These are phyloP conservation scores for Bruguiera sexangula DNA, from an alignment of 345 rosid species.

Conservation along the genomic window DNA sequence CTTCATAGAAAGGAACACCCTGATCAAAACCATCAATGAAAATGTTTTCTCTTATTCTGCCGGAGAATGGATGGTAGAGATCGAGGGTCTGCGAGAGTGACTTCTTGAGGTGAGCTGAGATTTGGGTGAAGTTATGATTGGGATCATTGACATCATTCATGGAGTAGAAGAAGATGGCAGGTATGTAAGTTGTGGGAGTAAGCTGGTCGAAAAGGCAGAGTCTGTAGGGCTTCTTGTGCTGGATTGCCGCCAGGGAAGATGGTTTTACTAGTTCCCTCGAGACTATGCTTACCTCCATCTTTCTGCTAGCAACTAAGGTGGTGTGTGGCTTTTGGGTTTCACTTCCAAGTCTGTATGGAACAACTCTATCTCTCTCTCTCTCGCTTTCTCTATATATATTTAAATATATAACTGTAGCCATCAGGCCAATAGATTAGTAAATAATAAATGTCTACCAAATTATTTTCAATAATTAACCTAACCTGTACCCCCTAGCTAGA, in stretches of 20 bases:
- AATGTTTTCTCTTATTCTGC: slow-evolving; percentile 15
- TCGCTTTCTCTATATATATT: no score
- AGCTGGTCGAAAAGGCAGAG: slow-evolving; percentile 22
- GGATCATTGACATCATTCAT: not conserved
- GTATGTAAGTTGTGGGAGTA: slow-evolving; percentile 21
- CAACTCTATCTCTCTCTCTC: accelerated
- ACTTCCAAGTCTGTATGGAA: no score
- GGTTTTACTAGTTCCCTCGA: slow-evolving; percentile 25
- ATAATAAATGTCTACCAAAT: no score
- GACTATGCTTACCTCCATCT: slow-evolving; percentile 12
- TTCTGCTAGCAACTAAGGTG: no score
- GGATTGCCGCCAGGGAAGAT: slow-evolving; percentile 8
- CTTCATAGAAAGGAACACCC: slow-evolving; percentile 20
- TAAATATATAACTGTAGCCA: no score
- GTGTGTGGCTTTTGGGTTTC: no score
- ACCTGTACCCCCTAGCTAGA: no score
- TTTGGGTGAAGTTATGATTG: not conserved
- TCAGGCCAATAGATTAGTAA: no score
- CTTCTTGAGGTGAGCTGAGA: slow-evolving; percentile 4
- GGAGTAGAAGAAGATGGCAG: slow-evolving; percentile 21
- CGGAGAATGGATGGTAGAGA: slow-evolving; percentile 20
- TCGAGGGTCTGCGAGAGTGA: slow-evolving; percentile 20
- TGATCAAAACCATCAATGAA: slow-evolving; percentile 15
- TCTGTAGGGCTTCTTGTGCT: slow-evolving; percentile 10
- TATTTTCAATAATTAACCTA: no score